Percentiles rank a stretch among this genome's conserved stretches.
phyloP scores from a whole-genome alignment of 305 asterid species.

The Ilex paraguariensis region DNA sequence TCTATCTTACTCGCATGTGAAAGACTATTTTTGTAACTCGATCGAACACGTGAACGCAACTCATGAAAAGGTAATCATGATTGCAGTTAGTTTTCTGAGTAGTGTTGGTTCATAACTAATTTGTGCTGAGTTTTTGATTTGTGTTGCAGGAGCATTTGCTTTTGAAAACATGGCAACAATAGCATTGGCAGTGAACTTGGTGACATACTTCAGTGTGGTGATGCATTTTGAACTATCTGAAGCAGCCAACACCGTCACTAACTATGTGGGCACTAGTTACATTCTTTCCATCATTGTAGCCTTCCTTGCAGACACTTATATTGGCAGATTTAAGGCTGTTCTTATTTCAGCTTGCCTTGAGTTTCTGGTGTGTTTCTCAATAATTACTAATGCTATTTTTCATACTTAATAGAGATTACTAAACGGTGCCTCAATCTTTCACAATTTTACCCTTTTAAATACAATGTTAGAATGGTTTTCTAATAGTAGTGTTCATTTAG shows the following conservation, averaged over 20 bases:
- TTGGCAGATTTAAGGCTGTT: conserved; percentile 56
- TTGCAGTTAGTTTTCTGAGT: no score
- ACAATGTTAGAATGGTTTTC: background rate
- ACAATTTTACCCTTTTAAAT: no score
- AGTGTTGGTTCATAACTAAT: no score
- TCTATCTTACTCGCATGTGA: no score
- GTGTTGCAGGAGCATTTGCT: conserved; percentile 35
- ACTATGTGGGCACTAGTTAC: conserved; percentile 54
- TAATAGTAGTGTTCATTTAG: conserved; percentile 19
- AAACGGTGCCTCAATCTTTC: no score
- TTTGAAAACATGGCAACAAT: conserved; percentile 49
- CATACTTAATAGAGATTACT: background rate
- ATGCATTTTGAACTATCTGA: conserved; percentile 61
- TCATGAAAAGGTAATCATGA: no score
- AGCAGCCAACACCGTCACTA: conserved; percentile 65
- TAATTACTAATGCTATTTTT: background rate
- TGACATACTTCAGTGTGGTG: conserved; percentile 45
- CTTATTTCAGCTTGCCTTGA: conserved; percentile 40
- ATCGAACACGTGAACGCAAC: no score
- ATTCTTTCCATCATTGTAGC: conserved; percentile 54
- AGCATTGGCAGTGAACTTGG: conserved; percentile 41
- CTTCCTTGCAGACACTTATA: conserved; percentile 58
- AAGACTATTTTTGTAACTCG: no score
- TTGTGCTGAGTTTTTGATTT: background rate
- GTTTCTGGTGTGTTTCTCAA: conserved; percentile 33